Evolutionary conservation across 1,284 basidiomycete species (phyloP), one percentile per base, ranked within the genome.

Genomic region (Cryptococcus amylolentus): DNA sequence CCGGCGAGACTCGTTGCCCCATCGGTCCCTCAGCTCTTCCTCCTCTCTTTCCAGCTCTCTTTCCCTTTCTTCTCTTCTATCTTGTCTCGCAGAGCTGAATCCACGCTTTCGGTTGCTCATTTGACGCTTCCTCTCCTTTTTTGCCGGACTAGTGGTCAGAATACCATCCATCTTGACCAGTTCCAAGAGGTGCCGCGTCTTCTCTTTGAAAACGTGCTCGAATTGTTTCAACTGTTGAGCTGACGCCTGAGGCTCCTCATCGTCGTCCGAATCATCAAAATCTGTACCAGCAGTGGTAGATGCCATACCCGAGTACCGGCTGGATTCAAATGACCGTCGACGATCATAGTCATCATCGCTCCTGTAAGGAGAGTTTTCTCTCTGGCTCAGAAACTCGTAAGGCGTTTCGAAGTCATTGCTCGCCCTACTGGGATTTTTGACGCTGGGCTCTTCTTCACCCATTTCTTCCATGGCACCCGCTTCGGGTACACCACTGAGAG

Each of bases 321-420:
- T 65, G 1, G 73, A 75, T 13, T 74, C 67, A 54, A 71, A 57
- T 2, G 75, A 77, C 5, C 62, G 59, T 3, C 71, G 61, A 14
- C 57, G 39, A 57, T 52, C 13, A 62, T 54, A 13, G 43, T 63
- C 64, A 39, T 49, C 38, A 18, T 58, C 60, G 42, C 52, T 62
- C 27, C 14, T 42, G 31, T 35, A 35, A 35, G 31, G 31, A 10
- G 31, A 35, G 31, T 10, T 35, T 35, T 35, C 31, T 35, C 31
- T 35, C 31, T 35, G 31, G 31, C 31, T 35, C 31, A 35, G 7
- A 35, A 8, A 6, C 31, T 35, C 31, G 31, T 35, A 35, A 35
- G 31, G 31, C 31, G 31, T 10, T 35, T 35, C 31, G 10, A 35
- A 5, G 7, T 8, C 10, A 35, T 35, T 10, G 31, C 31, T 31